Base-by-base conservation (phyloP, 768 basidiomycete genomes). In the Flagelloscypha sp. region DNA sequence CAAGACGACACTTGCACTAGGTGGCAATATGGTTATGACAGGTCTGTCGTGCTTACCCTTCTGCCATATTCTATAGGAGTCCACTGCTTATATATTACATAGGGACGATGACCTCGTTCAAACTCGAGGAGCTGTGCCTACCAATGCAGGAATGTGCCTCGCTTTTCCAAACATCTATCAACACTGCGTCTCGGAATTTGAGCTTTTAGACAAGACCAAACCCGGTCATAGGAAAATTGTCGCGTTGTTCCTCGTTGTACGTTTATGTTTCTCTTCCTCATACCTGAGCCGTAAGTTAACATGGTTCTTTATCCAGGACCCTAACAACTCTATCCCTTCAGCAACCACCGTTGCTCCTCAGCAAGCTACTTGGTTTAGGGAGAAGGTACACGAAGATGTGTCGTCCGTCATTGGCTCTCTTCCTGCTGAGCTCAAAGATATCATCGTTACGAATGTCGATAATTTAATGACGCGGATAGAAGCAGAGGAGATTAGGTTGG, bases 201-300 rank as follows among this genome's bases (percentile, higher is more conserved):
- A 27, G 25, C 25, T 27, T 9, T 15, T 27, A 9, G 25, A 27
- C 25, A 27, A 27, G 25, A 13, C 25, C 25, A 27, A 27, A 27
- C 25, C 25, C 9, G 25, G 25, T 15, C 25, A 27, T 15, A 49
- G 63, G 30, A 68, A 62, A 43, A 59, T 68, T 15, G 43, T 68
- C 9, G 58, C 55, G 3, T 55, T n/a, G n/a, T n/a, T n/a, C n/a
- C n/a, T n/a, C n/a, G n/a, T n/a, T n/a, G n/a, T n/a, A n/a, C n/a
- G n/a, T n/a, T n/a, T n/a, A n/a, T n/a, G n/a, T n/a, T 66, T 66
- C 45, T 33, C 45, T 21, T 53, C 63, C 18, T 32, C 27, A 10
- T 57, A 65, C 38, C 35, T 38, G 1, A 44, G 58, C 35, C n/a
- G 15, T 27, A 13, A 27, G 15, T 15, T 27, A 13, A 27, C 25